Percentiles rank a stretch among this genome's conserved stretches.
phyloP scores from a whole-genome alignment of 345 rosid species.

The Eutrema heterophyllum region DNA sequence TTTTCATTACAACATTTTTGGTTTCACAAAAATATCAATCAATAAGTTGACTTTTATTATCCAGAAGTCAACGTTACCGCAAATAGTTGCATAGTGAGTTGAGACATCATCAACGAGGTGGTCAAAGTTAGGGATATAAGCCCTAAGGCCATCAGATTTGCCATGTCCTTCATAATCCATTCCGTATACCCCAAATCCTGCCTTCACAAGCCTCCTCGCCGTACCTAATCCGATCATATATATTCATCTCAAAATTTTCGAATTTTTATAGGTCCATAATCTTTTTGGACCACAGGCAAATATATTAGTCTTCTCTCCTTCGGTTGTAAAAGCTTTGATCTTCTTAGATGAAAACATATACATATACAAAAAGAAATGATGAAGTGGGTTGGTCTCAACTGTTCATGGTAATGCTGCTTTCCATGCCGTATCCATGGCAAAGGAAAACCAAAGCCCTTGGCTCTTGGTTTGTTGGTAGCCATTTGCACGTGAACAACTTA shows the following conservation, averaged over 20 bases:
- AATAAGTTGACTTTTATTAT: neutral
- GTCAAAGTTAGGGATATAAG: slow-evolving; percentile 47
- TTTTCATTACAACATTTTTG: neutral
- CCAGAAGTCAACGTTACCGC: slow-evolving; percentile 38
- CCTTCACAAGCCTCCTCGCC: slow-evolving; percentile 57
- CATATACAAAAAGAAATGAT: neutral
- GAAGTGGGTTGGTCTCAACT: slow-evolving; percentile 36
- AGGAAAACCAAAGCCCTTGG: slow-evolving; percentile 67
- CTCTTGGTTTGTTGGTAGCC: slow-evolving; percentile 56
- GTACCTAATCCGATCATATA: slow-evolving; percentile 43
- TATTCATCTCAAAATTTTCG: neutral
- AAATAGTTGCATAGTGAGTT: slow-evolving; percentile 41
- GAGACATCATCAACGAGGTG: slow-evolving; percentile 57
- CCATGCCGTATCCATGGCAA: slow-evolving; percentile 95
- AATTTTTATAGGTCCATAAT: neutral
- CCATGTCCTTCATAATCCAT: slow-evolving; percentile 96
- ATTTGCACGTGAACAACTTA: slow-evolving; percentile 74
- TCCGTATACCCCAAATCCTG: slow-evolving; percentile 67
- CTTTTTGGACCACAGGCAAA: neutral
- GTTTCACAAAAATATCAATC: neutral
- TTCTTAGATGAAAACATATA: neutral
- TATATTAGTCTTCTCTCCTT: neutral
- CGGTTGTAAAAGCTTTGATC: neutral
- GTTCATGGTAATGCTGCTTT: slow-evolving; percentile 86
- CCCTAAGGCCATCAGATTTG: slow-evolving; percentile 57